Evolutionary conservation across 2,329 filamentous ascomycete genomes (phyloP).

Genomic region (Monilinia vaccinii-corymbosi): DNA sequence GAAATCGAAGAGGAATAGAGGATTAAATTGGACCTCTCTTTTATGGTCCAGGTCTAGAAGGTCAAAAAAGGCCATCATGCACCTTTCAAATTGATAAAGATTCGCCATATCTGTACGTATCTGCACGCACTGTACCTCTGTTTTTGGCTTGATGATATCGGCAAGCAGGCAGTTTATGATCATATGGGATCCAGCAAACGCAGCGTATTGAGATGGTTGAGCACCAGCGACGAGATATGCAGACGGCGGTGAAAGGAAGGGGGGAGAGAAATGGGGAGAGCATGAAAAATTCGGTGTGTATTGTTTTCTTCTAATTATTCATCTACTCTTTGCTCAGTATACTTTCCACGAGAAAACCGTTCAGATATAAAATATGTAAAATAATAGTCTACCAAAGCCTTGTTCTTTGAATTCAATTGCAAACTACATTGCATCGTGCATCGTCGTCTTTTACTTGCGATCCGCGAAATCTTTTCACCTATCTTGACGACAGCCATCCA

Average conservation of each 20-base stretch:
- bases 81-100: background rate
- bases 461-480: conserved; percentile 7
- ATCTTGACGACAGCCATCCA: conserved; percentile 47
- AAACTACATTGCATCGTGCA: conserved; percentile 5
- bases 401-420: conserved; percentile 8
- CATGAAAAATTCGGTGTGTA: conserved; percentile 14
- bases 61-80: background rate
- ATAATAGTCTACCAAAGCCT: conserved; percentile 16
- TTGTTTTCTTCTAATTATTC: conserved; percentile 10
- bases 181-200: background rate
- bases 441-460: background rate
- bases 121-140: conserved; percentile 20
- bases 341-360: conserved; percentile 3
- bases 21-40: background rate
- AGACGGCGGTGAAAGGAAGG: background rate
- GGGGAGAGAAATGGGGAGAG: background rate
- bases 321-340: conserved; percentile 12
- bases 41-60: background rate
- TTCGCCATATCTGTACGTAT: conserved; percentile 30
- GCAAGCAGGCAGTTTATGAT: conserved; percentile 20
- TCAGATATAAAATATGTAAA: conserved; percentile 9
- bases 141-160: conserved; percentile 28
- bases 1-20: conserved; percentile 79
- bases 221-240: background rate
- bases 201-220: background rate